Evolutionary conservation across 2,329 filamentous ascomycete species (phyloP), one percentile per base, ranked within the genome.

Genomic region (Allantophomopsis lycopodina): DNA sequence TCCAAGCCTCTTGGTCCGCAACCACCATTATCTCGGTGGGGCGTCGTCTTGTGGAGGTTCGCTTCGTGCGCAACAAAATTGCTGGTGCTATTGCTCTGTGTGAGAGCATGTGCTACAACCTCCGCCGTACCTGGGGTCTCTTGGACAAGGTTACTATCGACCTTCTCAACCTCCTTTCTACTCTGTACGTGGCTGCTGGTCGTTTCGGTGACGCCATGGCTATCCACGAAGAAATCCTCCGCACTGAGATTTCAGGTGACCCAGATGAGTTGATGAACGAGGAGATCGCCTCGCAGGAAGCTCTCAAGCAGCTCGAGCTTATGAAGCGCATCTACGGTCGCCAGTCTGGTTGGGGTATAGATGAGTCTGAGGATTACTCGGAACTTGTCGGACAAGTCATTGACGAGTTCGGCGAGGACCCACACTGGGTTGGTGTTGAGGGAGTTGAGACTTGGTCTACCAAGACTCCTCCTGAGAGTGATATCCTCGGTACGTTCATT

Each of bases 41-140:
- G 15, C 46, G 47, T 17, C 44, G 43, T 7, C 45, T 51, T 11
- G 46, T 49, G 8, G 46, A 51, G 39, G 45, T 46, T 2, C 41
- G 44, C 30, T 51, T 49, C 44, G 32, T 40, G 11, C 40, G 42
- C 6, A 36, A 36, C 2, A 40, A 46, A 5, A 39, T 42, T 37
- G 38, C 18, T 4, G 28, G 40, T 31, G 48, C 48, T 7, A 49
- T 41, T 21, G 16, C 41, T 37, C 46, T 50, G 15, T 44, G 45
- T 35, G 46, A 49, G 40, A 44, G 46, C 32, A 50, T 51, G 32
- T 48, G 47, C 40, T 51, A 50, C 34, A 50, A 51, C 30, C 21
- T 51, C 5, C 48, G 48, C n/a, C 48, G 40, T 12, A 47, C 48
- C 7, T 50, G 47, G 45, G 48, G 49, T 6, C 28, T 44, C 16